These are phyloP conservation scores for Triglochin maritima DNA, from an alignment of 106 monocot genomes.

Conservation along the genomic window DNA sequence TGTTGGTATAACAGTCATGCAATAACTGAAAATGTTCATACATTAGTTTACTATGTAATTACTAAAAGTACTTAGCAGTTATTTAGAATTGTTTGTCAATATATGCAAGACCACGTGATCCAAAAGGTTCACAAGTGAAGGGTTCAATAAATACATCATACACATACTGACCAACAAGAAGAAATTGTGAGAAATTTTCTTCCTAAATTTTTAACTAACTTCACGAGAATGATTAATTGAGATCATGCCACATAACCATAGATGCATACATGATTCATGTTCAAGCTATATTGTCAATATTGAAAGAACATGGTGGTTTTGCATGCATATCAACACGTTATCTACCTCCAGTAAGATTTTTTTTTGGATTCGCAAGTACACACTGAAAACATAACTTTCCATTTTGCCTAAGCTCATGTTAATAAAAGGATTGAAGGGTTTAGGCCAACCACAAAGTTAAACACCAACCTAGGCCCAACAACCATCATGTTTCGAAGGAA, in stretches of 20 bases:
- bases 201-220: not conserved
- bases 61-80: not conserved
- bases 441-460: not conserved
- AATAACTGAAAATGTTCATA: slow-evolving; percentile 11
- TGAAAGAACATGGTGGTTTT: too few species aligned
- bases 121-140: not conserved
- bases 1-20: not conserved
- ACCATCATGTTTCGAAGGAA: not conserved
- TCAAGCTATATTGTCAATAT: too few species aligned
- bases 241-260: too few species aligned
- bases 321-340: too few species aligned
- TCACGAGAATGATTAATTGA: too few species aligned
- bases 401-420: not conserved
- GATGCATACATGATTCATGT: too few species aligned
- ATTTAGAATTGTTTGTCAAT: not conserved
- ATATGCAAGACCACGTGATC: too few species aligned
- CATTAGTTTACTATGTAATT: too few species aligned
- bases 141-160: not conserved
- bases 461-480: not conserved
- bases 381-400: too few species aligned
- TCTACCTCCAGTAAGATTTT: too few species aligned
- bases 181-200: not conserved
- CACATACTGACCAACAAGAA: too few species aligned
- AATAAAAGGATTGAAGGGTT: not conserved
- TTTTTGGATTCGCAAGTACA: too few species aligned